Evolutionary conservation across 2,329 filamentous ascomycete species (phyloP).

Genomic region (Sordariomycetes sp.): DNA sequence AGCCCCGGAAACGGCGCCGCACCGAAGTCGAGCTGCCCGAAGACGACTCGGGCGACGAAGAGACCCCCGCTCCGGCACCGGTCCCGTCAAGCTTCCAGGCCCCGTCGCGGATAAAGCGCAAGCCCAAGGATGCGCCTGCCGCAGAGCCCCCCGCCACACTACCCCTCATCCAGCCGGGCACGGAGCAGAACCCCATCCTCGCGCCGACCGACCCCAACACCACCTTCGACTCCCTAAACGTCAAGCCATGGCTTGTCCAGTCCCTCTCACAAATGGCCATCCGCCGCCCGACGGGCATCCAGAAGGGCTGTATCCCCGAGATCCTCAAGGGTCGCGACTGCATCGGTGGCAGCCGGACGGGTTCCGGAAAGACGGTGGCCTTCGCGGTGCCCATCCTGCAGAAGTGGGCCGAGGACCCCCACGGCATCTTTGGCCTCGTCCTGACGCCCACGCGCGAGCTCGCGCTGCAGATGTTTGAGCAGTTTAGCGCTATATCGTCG

Average conservation of each 20-base stretch:
- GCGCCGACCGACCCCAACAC: slow-evolving; percentile 42
- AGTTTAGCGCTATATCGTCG: slow-evolving; percentile 84
- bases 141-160: slow-evolving; percentile 9
- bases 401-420: slow-evolving; percentile 83
- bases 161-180: background rate
- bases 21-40: slow-evolving; percentile 15
- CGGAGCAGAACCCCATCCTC: slow-evolving; percentile 21
- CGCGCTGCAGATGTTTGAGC: slow-evolving; percentile 90
- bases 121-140: slow-evolving; percentile 10
- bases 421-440: slow-evolving; percentile 79
- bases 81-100: slow-evolving; percentile 26
- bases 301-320: slow-evolving; percentile 83
- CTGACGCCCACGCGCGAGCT: slow-evolving; percentile 86
- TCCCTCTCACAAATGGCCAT: slow-evolving; percentile 71
- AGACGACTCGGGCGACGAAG: slow-evolving; percentile 12
- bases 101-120: slow-evolving; percentile 38
- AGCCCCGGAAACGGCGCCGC: slow-evolving; percentile 31
- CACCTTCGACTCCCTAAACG: slow-evolving; percentile 58
- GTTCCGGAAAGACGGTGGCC: slow-evolving; percentile 93
- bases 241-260: slow-evolving; percentile 78
- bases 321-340: slow-evolving; percentile 86
- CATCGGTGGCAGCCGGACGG: slow-evolving; percentile 87
- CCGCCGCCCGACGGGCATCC: slow-evolving; percentile 79
- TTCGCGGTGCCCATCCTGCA: slow-evolving; percentile 93
- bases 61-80: background rate